Evolutionary conservation across 2,329 filamentous ascomycete species (phyloP), one percentile per base, ranked within the genome.

Genomic region (Trichophyton verrucosum): DNA sequence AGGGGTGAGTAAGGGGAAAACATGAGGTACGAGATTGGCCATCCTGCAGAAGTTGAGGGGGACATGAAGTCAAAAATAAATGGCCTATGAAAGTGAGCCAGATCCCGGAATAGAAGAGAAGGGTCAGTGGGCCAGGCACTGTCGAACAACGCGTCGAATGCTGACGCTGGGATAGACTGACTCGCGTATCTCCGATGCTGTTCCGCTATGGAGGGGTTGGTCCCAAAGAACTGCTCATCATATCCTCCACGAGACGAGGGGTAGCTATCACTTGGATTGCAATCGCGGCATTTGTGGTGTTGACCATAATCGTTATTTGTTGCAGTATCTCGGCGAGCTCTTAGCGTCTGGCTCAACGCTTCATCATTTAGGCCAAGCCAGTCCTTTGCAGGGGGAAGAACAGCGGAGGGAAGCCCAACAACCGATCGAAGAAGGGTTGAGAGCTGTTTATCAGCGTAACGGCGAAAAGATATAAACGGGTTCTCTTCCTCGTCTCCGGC

Each of bases 401-500:
- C 62, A 11, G 69, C 68, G 3, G 75, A 72, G 17, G 78, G 72
- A 47, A 80, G 70, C 30, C 77, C 75, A 61, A 80, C 78, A 60
- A 83, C 72, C 17, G 76, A 76, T 63, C 79, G 78, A 60, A 84
- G 70, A 58, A 85, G 70, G 15, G 78, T 79, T 7, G 77, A 78
- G 65, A 84, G 76, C 61, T 82, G 80, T 55, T 80, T 78, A 66
- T 86, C 82, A 61, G 82, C 80, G 68, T 81, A 83, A 64, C 79
- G 80, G 65, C 83, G 82, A 72, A 85, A 84, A 33, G 78, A 75
- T 61, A 83, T 77, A 70, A 85, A 84, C 0, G 82, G 81, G 62
- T 83, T 83, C 62, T 76, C 71, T 62, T 74, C 69, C 59, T 60
- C 49, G 6, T 15, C 13, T 17, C 51, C 13, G 8, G 51, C 27